These are phyloP conservation scores for Mucuna pruriens DNA, from an alignment of 306 rosid genomes.

Conservation along the genomic window DNA sequence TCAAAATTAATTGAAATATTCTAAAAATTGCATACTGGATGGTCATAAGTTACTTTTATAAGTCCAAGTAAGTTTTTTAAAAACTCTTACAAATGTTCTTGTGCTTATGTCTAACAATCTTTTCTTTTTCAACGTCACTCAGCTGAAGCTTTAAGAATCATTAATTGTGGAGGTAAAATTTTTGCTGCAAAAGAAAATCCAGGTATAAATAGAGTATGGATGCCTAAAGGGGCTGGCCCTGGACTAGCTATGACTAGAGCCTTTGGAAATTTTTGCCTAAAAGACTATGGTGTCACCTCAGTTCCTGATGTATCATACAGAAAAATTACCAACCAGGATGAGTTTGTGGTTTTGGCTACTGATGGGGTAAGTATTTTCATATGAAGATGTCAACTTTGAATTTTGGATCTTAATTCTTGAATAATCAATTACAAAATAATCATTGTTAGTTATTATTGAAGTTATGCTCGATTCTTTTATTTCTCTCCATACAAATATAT, in stretches of 20 bases:
- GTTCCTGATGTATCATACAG: constrained; percentile 65
- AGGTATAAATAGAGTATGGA: constrained; percentile 70
- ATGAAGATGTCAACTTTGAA: not conserved
- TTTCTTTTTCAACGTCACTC: constrained; percentile 26
- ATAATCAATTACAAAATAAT: not conserved
- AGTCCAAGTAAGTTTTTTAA: not conserved
- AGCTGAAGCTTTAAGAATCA: constrained; percentile 87
- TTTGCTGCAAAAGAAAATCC: constrained; percentile 66
- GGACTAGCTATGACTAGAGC: constrained; percentile 96
- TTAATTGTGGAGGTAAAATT: constrained; percentile 67
- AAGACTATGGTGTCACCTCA: constrained; percentile 76
- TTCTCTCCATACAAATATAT: not conserved
- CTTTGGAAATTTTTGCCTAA: constrained; percentile 87
- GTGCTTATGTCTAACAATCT: not conserved
- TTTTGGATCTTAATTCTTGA: not conserved
- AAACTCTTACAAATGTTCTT: not conserved
- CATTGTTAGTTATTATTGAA: not conserved
- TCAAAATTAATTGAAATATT: not conserved
- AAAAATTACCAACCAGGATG: constrained; percentile 60
- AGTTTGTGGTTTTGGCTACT: constrained; percentile 81
- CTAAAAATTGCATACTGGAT: not conserved
- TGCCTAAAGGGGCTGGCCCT: constrained; percentile 72
- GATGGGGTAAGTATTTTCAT: constrained; percentile 70
- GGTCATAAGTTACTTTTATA: not conserved
- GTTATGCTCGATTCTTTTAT: not conserved